These are phyloP conservation scores for Phytopythium vexans DNA, from an alignment of 352 stramenopile species.

Conservation along the genomic window DNA sequence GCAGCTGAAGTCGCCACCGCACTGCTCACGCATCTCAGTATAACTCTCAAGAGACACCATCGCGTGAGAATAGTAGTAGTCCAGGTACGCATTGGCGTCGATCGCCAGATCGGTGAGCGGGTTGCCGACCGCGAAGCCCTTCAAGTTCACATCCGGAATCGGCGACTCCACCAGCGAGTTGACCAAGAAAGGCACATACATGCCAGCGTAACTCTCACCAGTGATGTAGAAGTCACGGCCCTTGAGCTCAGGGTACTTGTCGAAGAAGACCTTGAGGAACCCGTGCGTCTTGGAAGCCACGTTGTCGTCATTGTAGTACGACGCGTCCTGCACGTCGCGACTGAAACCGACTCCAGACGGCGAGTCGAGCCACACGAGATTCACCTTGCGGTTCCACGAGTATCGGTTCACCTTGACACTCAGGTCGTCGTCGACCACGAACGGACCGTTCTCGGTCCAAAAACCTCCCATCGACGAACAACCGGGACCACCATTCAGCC, in stretches of 20 bases:
- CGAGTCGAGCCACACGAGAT: constrained; percentile 78
- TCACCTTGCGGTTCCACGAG: constrained; percentile 77
- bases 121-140: constrained; percentile 79
- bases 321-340: constrained; percentile 41
- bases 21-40: constrained; percentile 50
- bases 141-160: constrained; percentile 59
- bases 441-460: constrained; percentile 72
- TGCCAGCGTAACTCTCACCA: constrained; percentile 81
- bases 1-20: constrained; percentile 46
- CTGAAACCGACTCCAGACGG: constrained; percentile 74
- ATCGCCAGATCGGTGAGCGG: constrained; percentile 57
- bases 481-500: no score
- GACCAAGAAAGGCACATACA: constrained; percentile 90
- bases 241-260: constrained; percentile 68
- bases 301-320: constrained; percentile 82
- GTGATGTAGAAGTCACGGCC: constrained; percentile 81
- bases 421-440: constrained; percentile 55
- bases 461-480: constrained; percentile 70
- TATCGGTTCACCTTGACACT: constrained; percentile 63
- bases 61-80: constrained; percentile 86
- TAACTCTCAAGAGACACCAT: constrained; percentile 81
- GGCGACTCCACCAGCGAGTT: constrained; percentile 65
- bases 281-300: constrained; percentile 76
- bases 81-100: constrained; percentile 69
- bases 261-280: constrained; percentile 73